A percentile compares a stretch with the other conserved stretches of the same genome.
phyloP scores from a whole-genome alignment of 140 eudicot species.

The Anethum foeniculum region DNA sequence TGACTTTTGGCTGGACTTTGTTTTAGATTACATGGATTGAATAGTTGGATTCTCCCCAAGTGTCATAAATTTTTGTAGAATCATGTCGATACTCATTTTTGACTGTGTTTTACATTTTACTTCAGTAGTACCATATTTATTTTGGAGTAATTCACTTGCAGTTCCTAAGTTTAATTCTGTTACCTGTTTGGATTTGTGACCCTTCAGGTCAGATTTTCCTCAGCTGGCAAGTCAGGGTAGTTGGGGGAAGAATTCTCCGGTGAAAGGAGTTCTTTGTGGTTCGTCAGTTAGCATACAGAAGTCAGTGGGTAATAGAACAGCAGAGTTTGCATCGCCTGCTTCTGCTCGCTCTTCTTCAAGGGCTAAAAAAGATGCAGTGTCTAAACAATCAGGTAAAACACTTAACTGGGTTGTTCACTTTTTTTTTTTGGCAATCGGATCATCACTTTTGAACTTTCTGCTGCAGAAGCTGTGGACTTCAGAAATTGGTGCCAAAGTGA shows the following conservation, averaged over 20 bases:
- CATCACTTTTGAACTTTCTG: background rate
- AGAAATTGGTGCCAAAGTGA: conserved; percentile 94
- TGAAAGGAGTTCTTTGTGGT: conserved; percentile 40
- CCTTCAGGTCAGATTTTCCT: conserved; percentile 64
- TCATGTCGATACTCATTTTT: background rate
- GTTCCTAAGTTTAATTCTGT: background rate
- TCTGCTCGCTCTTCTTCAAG: conserved; percentile 27
- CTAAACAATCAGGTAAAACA: conserved; percentile 62
- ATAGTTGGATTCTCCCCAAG: background rate
- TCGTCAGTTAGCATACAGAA: conserved; percentile 43
- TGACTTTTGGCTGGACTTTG: background rate
- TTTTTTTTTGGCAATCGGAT: background rate
- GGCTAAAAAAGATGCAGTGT: conserved; percentile 46
- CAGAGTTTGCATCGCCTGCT: conserved; percentile 48
- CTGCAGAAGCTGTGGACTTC: conserved; percentile 87
- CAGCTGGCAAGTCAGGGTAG: conserved; percentile 60
- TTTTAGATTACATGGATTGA: background rate
- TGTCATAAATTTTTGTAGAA: background rate
- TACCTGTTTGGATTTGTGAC: background rate
- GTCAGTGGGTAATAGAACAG: conserved; percentile 36
- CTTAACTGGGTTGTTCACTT: background rate
- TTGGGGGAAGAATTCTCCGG: conserved; percentile 57
- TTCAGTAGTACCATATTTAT: background rate
- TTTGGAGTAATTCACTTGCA: background rate
- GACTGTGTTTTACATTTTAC: background rate